Evolutionary conservation across 345 rosid genomes (phyloP).

Genomic region (Toxicodendron radicans): DNA sequence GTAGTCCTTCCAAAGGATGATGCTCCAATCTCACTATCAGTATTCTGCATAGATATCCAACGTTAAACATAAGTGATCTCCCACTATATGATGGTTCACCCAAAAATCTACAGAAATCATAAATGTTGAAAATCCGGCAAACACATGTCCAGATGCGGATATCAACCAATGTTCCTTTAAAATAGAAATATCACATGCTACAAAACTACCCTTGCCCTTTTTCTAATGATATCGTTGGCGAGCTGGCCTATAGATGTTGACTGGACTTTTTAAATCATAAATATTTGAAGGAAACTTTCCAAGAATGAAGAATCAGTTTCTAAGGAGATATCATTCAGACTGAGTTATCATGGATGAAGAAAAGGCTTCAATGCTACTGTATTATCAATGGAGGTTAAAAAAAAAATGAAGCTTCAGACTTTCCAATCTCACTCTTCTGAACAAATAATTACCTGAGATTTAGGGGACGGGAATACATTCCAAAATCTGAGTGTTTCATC

Average conservation of each 20-base stretch:
- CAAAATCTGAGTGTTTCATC: slow-evolving; percentile 97
- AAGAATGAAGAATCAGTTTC: neutral
- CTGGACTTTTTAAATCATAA: neutral
- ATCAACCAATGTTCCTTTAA: no score
- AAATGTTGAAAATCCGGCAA: neutral
- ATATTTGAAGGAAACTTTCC: neutral
- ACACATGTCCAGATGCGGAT: neutral
- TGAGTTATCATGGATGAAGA: neutral
- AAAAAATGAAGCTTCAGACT: neutral
- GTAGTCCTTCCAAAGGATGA: slow-evolving; percentile 78
- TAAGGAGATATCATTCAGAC: neutral
- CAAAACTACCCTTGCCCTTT: no score
- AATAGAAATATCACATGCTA: no score
- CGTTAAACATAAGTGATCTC: neutral
- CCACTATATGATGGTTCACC: no score
- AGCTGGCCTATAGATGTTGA: no score
- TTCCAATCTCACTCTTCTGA: slow-evolving; percentile 3
- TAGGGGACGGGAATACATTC: slow-evolving; percentile 96
- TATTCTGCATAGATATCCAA: slow-evolving; percentile 48
- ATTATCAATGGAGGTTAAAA: neutral
- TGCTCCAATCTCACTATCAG: slow-evolving; percentile 75
- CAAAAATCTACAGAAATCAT: neutral
- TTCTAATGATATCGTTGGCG: no score
- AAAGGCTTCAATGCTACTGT: neutral
- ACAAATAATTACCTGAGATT: slow-evolving; percentile 69